phyloP scores from a whole-genome alignment of 139 green algal species.

The Microglena sp. region DNA sequence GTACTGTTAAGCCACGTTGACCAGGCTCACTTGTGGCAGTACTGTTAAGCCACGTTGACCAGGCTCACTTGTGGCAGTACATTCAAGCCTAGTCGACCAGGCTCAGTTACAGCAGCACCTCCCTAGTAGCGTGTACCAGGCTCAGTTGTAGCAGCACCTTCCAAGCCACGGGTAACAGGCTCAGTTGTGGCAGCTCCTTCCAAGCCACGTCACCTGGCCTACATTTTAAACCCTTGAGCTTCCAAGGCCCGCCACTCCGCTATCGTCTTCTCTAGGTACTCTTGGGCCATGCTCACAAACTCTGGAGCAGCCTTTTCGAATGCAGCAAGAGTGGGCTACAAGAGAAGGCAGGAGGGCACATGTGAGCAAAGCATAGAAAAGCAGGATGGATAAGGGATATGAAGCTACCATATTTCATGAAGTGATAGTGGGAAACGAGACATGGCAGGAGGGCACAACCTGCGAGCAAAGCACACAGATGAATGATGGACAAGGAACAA shows the following conservation, averaged over 20 bases:
- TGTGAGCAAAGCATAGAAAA: not conserved
- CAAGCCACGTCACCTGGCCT: not conserved
- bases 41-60: too few relatives aligned
- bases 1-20: too few relatives aligned
- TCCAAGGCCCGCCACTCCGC: conserved; percentile 32
- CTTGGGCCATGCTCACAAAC: conserved; percentile 29
- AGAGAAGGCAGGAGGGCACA: not conserved
- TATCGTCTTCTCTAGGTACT: conserved; percentile 37
- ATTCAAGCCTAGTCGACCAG: too few relatives aligned
- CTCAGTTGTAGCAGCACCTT: too few relatives aligned
- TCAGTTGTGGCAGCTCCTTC: not conserved
- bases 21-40: too few relatives aligned
- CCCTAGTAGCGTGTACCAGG: too few relatives aligned
- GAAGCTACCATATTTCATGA: not conserved
- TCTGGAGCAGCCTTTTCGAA: conserved; percentile 28
- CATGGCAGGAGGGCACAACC: too few relatives aligned
- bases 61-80: too few relatives aligned
- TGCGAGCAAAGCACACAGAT: too few relatives aligned
- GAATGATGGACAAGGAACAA: too few relatives aligned
- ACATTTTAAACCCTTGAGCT: conserved; percentile 24
- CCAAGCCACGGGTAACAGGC: too few relatives aligned
- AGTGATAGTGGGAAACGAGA: not conserved
- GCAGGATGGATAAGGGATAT: not conserved
- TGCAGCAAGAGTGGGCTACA: conserved; percentile 37
- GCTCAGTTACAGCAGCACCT: too few relatives aligned